phyloP scores from a whole-genome alignment of 495 filamentous ascomycete species.

The Xylaria sp. region DNA sequence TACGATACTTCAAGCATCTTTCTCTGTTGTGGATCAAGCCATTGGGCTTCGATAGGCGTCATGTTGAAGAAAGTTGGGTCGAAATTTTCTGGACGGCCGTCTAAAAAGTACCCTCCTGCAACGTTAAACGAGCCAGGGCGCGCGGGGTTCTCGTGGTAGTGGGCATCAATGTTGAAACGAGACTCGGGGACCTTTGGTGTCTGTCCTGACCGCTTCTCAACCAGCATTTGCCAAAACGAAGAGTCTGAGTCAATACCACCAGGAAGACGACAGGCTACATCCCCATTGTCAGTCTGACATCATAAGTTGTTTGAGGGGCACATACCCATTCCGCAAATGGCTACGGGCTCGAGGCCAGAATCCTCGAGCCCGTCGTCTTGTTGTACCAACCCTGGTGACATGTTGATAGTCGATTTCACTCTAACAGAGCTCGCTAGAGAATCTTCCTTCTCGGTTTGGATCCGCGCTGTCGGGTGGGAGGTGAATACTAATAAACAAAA shows the following conservation, averaged over 20 bases:
- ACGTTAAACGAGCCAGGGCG: constrained; percentile 28
- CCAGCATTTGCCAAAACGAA: constrained; percentile 60
- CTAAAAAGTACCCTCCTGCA: constrained; percentile 48
- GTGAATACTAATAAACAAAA: constrained; percentile 19
- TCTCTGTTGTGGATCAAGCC: constrained; percentile 48
- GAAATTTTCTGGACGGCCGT: constrained; percentile 44
- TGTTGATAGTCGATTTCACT: constrained; percentile 14
- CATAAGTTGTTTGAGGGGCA: constrained; percentile 51
- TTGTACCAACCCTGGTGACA: constrained; percentile 29
- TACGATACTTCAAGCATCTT: constrained; percentile 51
- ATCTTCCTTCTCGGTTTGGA: constrained; percentile 1
- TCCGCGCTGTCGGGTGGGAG: constrained; percentile 21
- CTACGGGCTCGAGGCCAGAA: constrained; percentile 38
- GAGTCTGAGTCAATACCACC: constrained; percentile 29
- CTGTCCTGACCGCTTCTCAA: constrained; percentile 30
- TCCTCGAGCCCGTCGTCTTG: constrained; percentile 26
- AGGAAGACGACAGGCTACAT: constrained; percentile 30
- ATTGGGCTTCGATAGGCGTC: constrained; percentile 44
- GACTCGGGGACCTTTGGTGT: constrained; percentile 28
- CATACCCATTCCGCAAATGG: constrained; percentile 59
- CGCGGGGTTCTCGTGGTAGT: constrained; percentile 26
- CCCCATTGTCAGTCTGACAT: constrained; percentile 53
- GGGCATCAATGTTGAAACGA: constrained; percentile 32
- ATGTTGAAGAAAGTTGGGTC: constrained; percentile 53
- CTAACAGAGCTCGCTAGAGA: not conserved